These are phyloP conservation scores for Penicillium coffeae DNA, from an alignment of 495 filamentous ascomycete genomes.

Conservation along the genomic window DNA sequence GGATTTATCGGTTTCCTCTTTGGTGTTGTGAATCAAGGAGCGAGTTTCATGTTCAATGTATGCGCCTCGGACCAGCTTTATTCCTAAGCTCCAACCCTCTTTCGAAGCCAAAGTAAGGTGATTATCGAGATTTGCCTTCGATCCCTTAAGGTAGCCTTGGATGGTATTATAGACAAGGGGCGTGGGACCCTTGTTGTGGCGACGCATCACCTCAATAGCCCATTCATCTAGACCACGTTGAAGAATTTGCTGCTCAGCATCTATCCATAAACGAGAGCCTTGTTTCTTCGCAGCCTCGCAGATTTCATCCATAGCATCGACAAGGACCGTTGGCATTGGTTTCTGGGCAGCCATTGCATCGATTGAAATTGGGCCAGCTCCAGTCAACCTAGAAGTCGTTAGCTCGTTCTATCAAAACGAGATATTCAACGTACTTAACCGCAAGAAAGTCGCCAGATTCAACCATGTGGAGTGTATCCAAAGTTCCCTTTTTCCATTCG, in stretches of 20 bases:
- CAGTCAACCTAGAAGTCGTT: slow-evolving; percentile 20
- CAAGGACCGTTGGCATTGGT: slow-evolving; percentile 21
- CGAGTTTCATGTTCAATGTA: slow-evolving; percentile 38
- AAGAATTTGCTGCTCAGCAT: slow-evolving; percentile 36
- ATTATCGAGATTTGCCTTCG: slow-evolving; percentile 28
- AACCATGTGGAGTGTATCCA: slow-evolving; percentile 65
- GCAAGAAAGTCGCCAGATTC: slow-evolving; percentile 70
- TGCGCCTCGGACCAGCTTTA: slow-evolving; percentile 41
- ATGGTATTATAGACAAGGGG: slow-evolving; percentile 40
- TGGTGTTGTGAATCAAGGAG: slow-evolving; percentile 39
- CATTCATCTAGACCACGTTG: slow-evolving; percentile 34
- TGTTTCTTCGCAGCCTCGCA: slow-evolving; percentile 22
- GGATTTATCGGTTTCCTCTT: slow-evolving; percentile 35
- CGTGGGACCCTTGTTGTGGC: slow-evolving; percentile 23
- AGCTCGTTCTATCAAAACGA: background rate
- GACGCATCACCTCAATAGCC: slow-evolving; percentile 39
- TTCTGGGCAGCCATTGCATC: slow-evolving; percentile 24
- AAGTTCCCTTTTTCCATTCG: slow-evolving; percentile 64
- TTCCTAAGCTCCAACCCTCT: slow-evolving; percentile 31
- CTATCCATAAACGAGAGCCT: slow-evolving; percentile 34
- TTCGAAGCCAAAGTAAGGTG: slow-evolving; percentile 28
- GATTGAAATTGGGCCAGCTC: slow-evolving; percentile 28
- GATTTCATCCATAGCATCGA: slow-evolving; percentile 32
- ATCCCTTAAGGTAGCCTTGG: slow-evolving; percentile 37
- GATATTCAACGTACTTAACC: slow-evolving; percentile 53